Conservation (phyloP, 768 basidiomycete species). For the Suillus sp. region DNA sequence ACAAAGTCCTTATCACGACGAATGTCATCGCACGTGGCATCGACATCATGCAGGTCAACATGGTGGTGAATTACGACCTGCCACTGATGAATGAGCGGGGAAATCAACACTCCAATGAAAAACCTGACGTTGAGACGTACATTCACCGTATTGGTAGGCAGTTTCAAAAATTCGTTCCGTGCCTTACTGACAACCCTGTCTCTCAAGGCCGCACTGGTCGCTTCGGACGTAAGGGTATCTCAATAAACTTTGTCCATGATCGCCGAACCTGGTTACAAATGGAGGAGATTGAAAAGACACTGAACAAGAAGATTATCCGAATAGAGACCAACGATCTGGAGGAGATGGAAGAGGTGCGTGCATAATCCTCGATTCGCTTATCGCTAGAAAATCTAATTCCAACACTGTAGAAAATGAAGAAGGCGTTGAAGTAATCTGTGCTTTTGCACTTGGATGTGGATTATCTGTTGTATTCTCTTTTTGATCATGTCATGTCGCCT, state of each 20-base stretch:
- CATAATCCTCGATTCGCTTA: slow-evolving; percentile 2
- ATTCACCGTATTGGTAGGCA: slow-evolving; percentile 92
- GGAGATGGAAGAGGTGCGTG: slow-evolving; percentile 86
- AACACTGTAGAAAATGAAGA: slow-evolving; percentile 72
- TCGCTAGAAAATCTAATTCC: slow-evolving; percentile 5
- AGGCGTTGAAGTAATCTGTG: slow-evolving; percentile 60
- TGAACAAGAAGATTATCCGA: slow-evolving; percentile 76
- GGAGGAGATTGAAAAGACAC: slow-evolving; percentile 81
- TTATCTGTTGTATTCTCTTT: slow-evolving; percentile 2
- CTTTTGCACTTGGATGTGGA: slow-evolving; percentile 1
- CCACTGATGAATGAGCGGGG: slow-evolving; percentile 79
- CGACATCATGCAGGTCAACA: slow-evolving; percentile 98
- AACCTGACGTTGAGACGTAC: slow-evolving; percentile 94
- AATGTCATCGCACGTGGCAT: slow-evolving; percentile 99
- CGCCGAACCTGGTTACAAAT: slow-evolving; percentile 85
- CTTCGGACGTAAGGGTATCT: slow-evolving; percentile 95
- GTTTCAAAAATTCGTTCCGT: slow-evolving; percentile 2
- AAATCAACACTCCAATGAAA: slow-evolving; percentile 45
- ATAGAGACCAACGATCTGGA: slow-evolving; percentile 92
- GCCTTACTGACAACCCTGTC: slow-evolving; percentile 7
- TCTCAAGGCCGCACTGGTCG: slow-evolving; percentile 89
- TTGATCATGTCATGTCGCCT: not conserved
- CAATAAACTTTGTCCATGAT: slow-evolving; percentile 97
- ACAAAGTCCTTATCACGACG: slow-evolving; percentile 97
- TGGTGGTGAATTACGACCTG: slow-evolving; percentile 99